phyloP scores from a whole-genome alignment of 2,329 filamentous ascomycete genomes.

The Furcasterigmium furcatum region DNA sequence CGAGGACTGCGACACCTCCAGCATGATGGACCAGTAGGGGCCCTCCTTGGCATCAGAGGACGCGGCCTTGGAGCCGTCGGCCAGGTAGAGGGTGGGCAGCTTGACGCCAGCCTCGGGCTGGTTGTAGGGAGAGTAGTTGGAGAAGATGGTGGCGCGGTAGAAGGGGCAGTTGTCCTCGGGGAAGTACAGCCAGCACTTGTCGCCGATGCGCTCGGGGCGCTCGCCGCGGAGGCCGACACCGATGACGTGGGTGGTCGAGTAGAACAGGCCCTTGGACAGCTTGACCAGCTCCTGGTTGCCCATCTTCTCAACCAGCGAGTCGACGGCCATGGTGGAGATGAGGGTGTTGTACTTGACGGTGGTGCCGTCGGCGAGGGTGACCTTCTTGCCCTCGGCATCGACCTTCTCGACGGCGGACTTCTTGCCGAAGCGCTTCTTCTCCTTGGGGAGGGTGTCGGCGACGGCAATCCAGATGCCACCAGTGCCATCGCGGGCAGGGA shows the following conservation, averaged over 20 bases:
- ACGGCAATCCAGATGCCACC: constrained; percentile 99
- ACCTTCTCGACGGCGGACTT: constrained; percentile 82
- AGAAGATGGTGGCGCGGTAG: constrained; percentile 99
- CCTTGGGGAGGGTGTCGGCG: constrained; percentile 84
- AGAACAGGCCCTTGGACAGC: constrained; percentile 89
- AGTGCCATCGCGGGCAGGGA: constrained; percentile 92
- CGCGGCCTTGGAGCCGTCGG: constrained; percentile 76
- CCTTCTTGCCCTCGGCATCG: constrained; percentile 79
- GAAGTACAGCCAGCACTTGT: constrained; percentile 99
- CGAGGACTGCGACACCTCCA: constrained; percentile 93
- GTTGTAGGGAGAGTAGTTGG: constrained; percentile 99
- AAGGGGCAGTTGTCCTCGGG: constrained; percentile 98
- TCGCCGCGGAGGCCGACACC: constrained; percentile 90
- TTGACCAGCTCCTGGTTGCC: constrained; percentile 79
- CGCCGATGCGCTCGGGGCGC: constrained; percentile 92
- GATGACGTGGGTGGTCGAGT: constrained; percentile 95
- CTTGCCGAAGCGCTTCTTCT: constrained; percentile 89
- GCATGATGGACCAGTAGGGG: constrained; percentile 99
- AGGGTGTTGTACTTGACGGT: constrained; percentile 90
- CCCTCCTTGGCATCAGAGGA: constrained; percentile 75
- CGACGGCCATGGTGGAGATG: constrained; percentile 93
- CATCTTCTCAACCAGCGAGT: constrained; percentile 83
- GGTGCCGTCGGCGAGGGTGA: constrained; percentile 79
- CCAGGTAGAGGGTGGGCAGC: constrained; percentile 82
- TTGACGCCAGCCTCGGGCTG: constrained; percentile 81